These are phyloP conservation scores for Talaromyces ruber DNA, from an alignment of 495 filamentous ascomycete genomes.

Conservation along the genomic window DNA sequence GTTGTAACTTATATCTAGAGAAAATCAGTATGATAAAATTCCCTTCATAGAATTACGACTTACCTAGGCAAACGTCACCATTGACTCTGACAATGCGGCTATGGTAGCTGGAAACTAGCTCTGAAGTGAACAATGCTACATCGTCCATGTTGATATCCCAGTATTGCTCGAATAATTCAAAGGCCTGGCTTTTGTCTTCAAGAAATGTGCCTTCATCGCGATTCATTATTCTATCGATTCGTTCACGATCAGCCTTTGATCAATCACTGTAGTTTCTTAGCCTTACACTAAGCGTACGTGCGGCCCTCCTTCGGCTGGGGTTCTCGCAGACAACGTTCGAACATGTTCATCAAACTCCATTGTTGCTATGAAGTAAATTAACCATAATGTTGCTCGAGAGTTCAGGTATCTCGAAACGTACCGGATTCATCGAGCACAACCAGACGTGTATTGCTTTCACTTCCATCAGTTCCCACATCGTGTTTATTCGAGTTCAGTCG, in stretches of 20 bases:
- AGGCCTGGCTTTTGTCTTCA: not conserved
- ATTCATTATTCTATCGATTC: not conserved
- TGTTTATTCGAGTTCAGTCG: not conserved
- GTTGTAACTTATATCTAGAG: constrained; percentile 11
- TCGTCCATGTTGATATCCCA: constrained; percentile 3
- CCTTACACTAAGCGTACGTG: constrained; percentile 4
- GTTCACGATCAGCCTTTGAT: not conserved
- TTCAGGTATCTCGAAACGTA: not conserved
- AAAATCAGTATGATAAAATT: not conserved
- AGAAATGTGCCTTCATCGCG: constrained; percentile 4
- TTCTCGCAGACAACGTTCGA: not conserved
- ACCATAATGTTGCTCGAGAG: not conserved
- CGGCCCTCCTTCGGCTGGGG: not conserved
- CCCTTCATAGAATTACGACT: not conserved
- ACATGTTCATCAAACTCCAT: constrained; percentile 4
- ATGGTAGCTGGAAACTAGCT: constrained; percentile 2
- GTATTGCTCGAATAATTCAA: not conserved
- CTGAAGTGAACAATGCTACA: not conserved
- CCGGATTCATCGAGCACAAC: constrained; percentile 1
- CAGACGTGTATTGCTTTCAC: not conserved
- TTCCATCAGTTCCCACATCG: not conserved
- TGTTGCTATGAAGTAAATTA: not conserved
- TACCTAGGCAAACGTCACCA: not conserved
- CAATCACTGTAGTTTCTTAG: not conserved
- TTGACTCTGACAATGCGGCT: not conserved